Evolutionary conservation across 2,329 filamentous ascomycete species (phyloP).

Genomic region (Clonostachys chloroleuca): DNA sequence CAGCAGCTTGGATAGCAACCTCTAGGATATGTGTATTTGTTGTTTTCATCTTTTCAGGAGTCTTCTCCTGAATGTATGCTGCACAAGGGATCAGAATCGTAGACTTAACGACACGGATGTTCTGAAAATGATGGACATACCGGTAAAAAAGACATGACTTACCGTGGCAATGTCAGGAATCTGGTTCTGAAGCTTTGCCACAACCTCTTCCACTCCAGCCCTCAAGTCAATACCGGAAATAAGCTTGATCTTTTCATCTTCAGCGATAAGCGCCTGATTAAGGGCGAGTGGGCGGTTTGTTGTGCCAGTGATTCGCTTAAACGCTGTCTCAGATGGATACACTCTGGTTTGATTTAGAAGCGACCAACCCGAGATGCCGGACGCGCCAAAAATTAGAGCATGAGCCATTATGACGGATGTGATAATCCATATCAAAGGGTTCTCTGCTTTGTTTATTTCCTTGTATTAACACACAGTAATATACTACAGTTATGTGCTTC

Average conservation of each 20-base stretch:
- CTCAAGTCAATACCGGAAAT: constrained; percentile 6
- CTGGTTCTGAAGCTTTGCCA: background rate
- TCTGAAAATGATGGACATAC: background rate
- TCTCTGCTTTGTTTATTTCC: no score
- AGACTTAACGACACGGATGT: background rate
- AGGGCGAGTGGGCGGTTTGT: constrained; percentile 7
- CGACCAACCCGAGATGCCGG: constrained; percentile 11
- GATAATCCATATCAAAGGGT: no score
- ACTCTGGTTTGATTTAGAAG: constrained; percentile 6
- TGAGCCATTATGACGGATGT: constrained; percentile 4
- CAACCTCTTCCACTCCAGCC: constrained; percentile 4
- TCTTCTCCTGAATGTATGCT: constrained; percentile 6
- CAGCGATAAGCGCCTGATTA: constrained; percentile 2
- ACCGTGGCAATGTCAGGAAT: constrained; percentile 5
- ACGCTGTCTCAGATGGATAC: constrained; percentile 6
- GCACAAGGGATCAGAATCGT: background rate
- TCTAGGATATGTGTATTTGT: constrained; percentile 2
- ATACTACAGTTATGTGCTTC: no score
- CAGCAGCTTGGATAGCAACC: constrained; percentile 4
- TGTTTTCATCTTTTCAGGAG: background rate
- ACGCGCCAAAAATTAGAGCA: constrained; percentile 9
- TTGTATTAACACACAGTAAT: no score
- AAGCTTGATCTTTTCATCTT: constrained; percentile 5
- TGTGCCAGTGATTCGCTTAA: constrained; percentile 8
- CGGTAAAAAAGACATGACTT: constrained; percentile 9